Evolutionary conservation across 805 yeast species (phyloP), one percentile per base, ranked within the genome.

Genomic region (Candida schatavii): DNA sequence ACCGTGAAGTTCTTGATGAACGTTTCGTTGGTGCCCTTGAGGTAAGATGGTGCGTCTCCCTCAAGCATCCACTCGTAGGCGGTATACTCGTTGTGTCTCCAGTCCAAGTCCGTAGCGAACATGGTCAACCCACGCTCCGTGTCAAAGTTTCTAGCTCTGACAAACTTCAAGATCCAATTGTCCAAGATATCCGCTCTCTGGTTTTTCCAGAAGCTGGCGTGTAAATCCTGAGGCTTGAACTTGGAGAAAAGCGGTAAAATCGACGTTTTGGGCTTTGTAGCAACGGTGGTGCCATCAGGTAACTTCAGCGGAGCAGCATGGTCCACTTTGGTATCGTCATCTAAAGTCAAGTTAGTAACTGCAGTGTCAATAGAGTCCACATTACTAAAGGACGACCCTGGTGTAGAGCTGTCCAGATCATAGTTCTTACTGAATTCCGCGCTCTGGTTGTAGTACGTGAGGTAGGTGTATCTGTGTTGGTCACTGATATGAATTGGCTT

Each of bases 131-230:
- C 74, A 54, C 81, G 78, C 50, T 80, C 83, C 18, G 81, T 72
- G 49, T 85, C 80, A 83, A 88, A 88, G 64, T 88, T 88, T 64
- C 97, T 81, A 29, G 97, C 97, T 51, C 96, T 75, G 20, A 87
- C 64, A 54, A 84, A 90, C 54, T 95, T 76, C 55, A 90, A 70
- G 23, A 88, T 39, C 50, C 83, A 62, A 52, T 85, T 83, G 62
- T 93, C 99, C 3, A 95, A 85, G 36, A 83, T 73, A 59, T 91
- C 98, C 32, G 80, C 75, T 64, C 91, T 81, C 23, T 38, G 41
- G 17, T 15, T 21, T 27, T 38, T 38, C 41, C 41, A 38, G 21
- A 38, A 38, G 39, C 80, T 28, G 55, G 72, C 81, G 71, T 33
- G 41, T 9, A 38, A 19, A 5, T 38, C 41, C 19, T 38, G 17